phyloP scores from a whole-genome alignment of 768 basidiomycete genomes.

The Mycena capillaripes region DNA sequence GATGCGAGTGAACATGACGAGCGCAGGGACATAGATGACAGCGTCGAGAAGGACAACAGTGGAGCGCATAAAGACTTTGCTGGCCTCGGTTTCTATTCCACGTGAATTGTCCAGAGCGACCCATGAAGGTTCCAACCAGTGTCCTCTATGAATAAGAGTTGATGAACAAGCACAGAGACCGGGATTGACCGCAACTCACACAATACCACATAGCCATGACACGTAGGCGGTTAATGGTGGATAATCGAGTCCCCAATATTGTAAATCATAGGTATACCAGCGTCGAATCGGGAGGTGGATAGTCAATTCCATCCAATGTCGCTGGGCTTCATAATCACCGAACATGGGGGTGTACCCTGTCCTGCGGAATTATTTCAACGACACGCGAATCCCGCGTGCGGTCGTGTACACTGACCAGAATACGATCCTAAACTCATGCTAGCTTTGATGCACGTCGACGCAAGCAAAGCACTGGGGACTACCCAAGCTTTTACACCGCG shows the following conservation, averaged over 20 bases:
- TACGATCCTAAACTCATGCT: slow-evolving; percentile 83
- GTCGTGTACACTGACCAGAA: slow-evolving; percentile 71
- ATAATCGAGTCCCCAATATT: slow-evolving; percentile 97
- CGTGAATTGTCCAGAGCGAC: slow-evolving; percentile 79
- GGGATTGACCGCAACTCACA: slow-evolving; percentile 62
- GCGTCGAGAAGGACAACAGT: slow-evolving; percentile 80
- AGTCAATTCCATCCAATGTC: slow-evolving; percentile 96
- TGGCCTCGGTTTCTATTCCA: slow-evolving; percentile 76
- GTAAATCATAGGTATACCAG: slow-evolving; percentile 92
- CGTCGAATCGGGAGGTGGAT: slow-evolving; percentile 77
- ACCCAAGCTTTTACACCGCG: slow-evolving; percentile 72
- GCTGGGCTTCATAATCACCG: slow-evolving; percentile 94
- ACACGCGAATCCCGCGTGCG: neutral
- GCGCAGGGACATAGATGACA: slow-evolving; percentile 81
- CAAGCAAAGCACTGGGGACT: slow-evolving; percentile 67
- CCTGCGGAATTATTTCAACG: slow-evolving; percentile 59
- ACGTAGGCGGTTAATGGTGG: slow-evolving; percentile 93
- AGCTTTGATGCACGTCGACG: slow-evolving; percentile 73
- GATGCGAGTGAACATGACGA: slow-evolving; percentile 72
- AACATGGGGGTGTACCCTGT: slow-evolving; percentile 83
- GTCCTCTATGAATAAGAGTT: slow-evolving; percentile 43
- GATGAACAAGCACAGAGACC: neutral
- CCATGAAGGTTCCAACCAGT: slow-evolving; percentile 69
- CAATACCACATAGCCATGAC: slow-evolving; percentile 84
- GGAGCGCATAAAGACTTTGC: slow-evolving; percentile 84